Conservation (phyloP, 2,329 filamentous ascomycete genomes). For the Pseudogymnoascus sp. region DNA sequence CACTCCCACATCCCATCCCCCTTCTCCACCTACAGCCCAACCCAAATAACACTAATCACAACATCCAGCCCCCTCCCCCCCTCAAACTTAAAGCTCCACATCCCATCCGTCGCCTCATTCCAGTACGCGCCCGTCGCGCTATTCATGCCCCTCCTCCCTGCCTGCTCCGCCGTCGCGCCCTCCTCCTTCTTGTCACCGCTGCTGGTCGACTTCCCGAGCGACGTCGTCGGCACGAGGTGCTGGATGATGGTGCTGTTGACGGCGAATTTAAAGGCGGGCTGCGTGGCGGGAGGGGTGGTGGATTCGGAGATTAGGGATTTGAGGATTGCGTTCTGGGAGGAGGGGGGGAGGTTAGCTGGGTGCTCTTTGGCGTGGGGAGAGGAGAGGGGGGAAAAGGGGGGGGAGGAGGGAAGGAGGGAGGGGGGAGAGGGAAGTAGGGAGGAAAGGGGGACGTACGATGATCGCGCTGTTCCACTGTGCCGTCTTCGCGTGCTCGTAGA, state of each 20-base stretch:
- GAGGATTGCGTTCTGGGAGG: slow-evolving; percentile 61
- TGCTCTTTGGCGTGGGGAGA: background rate
- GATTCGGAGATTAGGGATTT: slow-evolving; percentile 70
- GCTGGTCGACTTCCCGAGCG: slow-evolving; percentile 51
- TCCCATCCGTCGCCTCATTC: slow-evolving; percentile 85
- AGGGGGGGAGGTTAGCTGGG: background rate
- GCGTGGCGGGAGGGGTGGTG: slow-evolving; percentile 42
- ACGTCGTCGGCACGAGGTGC: slow-evolving; percentile 65
- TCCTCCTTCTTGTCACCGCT: slow-evolving; percentile 33
- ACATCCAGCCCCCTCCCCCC: slow-evolving; percentile 61
- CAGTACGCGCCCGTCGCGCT: slow-evolving; percentile 77
- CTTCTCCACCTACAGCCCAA: slow-evolving; percentile 45
- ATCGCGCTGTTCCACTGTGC: slow-evolving; percentile 85
- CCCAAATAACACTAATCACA: slow-evolving; percentile 69
- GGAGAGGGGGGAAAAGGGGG: slow-evolving; percentile 8
- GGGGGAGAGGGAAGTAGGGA: too few relatives aligned
- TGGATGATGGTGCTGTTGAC: slow-evolving; percentile 98
- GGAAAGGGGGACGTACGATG: slow-evolving; percentile 55
- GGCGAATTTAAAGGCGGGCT: slow-evolving; percentile 79
- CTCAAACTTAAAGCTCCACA: slow-evolving; percentile 84
- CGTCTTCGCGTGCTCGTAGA: slow-evolving; percentile 82
- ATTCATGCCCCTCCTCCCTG: slow-evolving; percentile 84
- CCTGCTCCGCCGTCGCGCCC: slow-evolving; percentile 59
- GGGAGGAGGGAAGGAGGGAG: background rate
- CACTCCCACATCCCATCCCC: background rate